These are phyloP conservation scores for Emmonsia crescens DNA, from an alignment of 2,329 filamentous ascomycete species.

Conservation along the genomic window DNA sequence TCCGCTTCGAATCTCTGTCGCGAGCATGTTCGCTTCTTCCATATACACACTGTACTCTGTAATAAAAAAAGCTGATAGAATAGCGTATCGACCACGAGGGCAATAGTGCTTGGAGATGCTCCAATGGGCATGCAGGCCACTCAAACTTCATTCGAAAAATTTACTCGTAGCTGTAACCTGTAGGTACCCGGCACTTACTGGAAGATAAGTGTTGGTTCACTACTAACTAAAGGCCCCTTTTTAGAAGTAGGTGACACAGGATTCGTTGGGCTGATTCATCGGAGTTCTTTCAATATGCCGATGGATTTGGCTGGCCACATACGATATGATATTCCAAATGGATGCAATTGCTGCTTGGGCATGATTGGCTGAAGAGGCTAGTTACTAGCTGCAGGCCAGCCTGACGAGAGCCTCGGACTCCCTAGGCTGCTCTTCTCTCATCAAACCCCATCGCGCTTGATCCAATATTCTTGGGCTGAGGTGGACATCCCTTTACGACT, in stretches of 20 bases:
- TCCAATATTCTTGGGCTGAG: not conserved
- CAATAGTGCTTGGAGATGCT: not conserved
- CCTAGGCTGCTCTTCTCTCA: not conserved
- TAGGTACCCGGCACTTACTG: slow-evolving; percentile 8
- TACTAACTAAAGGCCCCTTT: not conserved
- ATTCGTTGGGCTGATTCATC: slow-evolving; percentile 1
- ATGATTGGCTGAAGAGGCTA: not conserved
- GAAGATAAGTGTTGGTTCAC: not conserved
- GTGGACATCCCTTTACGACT: not conserved
- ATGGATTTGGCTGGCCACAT: not conserved
- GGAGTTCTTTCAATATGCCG: not conserved
- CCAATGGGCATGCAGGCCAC: not conserved
- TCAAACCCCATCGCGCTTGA: not conserved
- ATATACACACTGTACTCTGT: not conserved
- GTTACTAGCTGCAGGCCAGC: not conserved
- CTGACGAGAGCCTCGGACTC: not conserved
- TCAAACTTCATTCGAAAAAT: not conserved
- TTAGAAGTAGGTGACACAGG: slow-evolving; percentile 4
- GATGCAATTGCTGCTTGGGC: not conserved
- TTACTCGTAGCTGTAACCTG: slow-evolving; percentile 8
- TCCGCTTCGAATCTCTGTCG: not conserved
- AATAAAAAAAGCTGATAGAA: not conserved
- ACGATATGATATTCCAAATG: not conserved
- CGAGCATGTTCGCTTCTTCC: not conserved
- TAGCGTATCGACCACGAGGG: not conserved